Evolutionary conservation across 768 basidiomycete genomes (phyloP), one percentile per base, ranked within the genome.

Genomic region (Tulasnella sp.): DNA sequence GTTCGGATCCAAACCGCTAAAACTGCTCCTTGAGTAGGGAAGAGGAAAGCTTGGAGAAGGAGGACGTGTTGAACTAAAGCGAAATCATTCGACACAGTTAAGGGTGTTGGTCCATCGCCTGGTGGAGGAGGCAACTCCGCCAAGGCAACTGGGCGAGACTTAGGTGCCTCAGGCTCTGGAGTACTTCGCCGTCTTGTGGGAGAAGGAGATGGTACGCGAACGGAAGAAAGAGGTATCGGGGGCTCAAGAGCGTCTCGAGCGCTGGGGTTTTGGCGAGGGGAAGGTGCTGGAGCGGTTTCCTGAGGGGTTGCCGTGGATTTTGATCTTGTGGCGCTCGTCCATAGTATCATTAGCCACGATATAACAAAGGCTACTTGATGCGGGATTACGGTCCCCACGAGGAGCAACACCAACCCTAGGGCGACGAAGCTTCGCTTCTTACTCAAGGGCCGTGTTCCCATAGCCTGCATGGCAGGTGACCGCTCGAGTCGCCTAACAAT

Each of bases 331-430:
- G 40, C 87, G 80, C 92, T 93, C 48, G 89, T 91, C 81, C 89
- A 85, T 69, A 94, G 84, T 79, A 95, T 94, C 73, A 92, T 89
- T n/a, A 91, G 79, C 90, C 93, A 94, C 80, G 91, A 91, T 26
- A 93, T 91, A 32, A 97, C 87, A 84, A 92, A 96, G 5, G 92
- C 95, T 13, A 96, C 92, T 84, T 98, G 96, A 90, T 94, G 95
- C 0, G 96, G 96, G n/a, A 96, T 86, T 74, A 95, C 85, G 51
- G 93, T 80, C 78, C 91, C 88, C 51, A 96, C 90, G n/a, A 91
- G 84, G 20, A 88, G 80, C 73, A 91, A 87, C 44, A 96, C 87
- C 26, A 91, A 72, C 9, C 82, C 80, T 83, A 94, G 88, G 7
- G 92, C 92, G 7, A 90, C 57, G 35, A 91, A 39, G 3, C 88